Evolutionary conservation across 345 rosid genomes (phyloP).

Genomic region (Laguncularia racemosa): DNA sequence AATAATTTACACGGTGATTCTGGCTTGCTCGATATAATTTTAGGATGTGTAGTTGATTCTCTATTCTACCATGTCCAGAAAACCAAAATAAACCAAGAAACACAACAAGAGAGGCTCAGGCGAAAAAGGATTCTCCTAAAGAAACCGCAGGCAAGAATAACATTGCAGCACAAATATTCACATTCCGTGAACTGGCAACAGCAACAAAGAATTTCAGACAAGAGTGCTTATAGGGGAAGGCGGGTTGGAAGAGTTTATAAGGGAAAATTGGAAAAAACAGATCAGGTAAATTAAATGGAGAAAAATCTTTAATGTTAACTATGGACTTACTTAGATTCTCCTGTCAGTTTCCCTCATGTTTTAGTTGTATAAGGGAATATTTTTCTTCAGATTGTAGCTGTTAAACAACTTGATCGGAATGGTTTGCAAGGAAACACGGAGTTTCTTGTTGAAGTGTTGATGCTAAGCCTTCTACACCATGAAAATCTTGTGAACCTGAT

Average conservation of each 20-base stretch:
- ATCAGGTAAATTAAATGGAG: slow-evolving; percentile 42
- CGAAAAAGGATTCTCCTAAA: slow-evolving; percentile 18
- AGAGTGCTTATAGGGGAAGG: slow-evolving; percentile 89
- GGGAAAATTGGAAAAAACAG: slow-evolving; percentile 80
- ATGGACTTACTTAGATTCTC: too few species aligned
- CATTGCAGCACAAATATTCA: slow-evolving; percentile 85
- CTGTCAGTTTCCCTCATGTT: not conserved
- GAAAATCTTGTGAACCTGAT: slow-evolving; percentile 87
- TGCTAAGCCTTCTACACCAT: slow-evolving; percentile 98
- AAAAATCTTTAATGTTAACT: not conserved
- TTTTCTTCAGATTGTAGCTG: slow-evolving; percentile 71
- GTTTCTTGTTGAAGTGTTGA: slow-evolving; percentile 93
- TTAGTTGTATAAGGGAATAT: not conserved
- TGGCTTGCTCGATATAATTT: not conserved
- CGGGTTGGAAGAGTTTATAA: slow-evolving; percentile 96
- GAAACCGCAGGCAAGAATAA: slow-evolving; percentile 24
- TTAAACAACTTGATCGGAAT: slow-evolving; percentile 87
- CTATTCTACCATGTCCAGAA: not conserved
- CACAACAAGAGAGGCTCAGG: not conserved
- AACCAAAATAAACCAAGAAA: slow-evolving; percentile 18
- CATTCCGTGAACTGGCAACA: slow-evolving; percentile 74
- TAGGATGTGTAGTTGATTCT: not conserved
- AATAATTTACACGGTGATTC: not conserved
- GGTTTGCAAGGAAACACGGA: slow-evolving; percentile 98
- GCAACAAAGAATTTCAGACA: slow-evolving; percentile 87